These are phyloP conservation scores for Solanum clarkiae DNA, from an alignment of 257 asterid species.

Conservation along the genomic window DNA sequence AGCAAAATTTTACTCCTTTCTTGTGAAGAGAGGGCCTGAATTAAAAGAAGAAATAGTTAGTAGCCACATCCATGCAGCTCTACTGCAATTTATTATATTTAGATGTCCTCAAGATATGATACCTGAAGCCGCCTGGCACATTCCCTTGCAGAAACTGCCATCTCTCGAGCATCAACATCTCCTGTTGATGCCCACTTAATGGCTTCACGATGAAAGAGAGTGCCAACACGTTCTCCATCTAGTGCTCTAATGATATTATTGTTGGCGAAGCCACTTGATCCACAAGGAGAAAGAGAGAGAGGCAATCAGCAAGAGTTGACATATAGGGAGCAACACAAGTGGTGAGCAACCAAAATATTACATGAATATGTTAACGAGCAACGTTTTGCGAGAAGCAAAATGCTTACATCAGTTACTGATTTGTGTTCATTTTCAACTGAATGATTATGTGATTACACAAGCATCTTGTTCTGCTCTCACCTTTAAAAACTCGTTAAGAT, in stretches of 20 bases:
- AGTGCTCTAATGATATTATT: slow-evolving; percentile 52
- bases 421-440: not conserved
- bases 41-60: not conserved
- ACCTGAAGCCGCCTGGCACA: slow-evolving; percentile 67
- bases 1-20: slow-evolving; percentile 58
- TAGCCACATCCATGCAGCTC: not conserved
- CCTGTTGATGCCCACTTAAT: slow-evolving; percentile 34
- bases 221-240: slow-evolving; percentile 54
- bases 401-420: not conserved
- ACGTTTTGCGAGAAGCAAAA: not conserved
- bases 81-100: not conserved
- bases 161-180: slow-evolving; percentile 40
- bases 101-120: not conserved
- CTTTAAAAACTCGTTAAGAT: not conserved
- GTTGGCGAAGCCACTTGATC: slow-evolving; percentile 47
- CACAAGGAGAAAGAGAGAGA: slow-evolving; percentile 8
- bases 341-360: not conserved
- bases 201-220: slow-evolving; percentile 71
- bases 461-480: not conserved
- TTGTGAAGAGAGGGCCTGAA: slow-evolving; percentile 48
- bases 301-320: not conserved
- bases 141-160: slow-evolving; percentile 80
- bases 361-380: not conserved
- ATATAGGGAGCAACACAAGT: not conserved
- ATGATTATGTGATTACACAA: not conserved